Base-by-base conservation (phyloP, 2,329 filamentous ascomycete species). In the Magnaporthiopsis incrustans region DNA sequence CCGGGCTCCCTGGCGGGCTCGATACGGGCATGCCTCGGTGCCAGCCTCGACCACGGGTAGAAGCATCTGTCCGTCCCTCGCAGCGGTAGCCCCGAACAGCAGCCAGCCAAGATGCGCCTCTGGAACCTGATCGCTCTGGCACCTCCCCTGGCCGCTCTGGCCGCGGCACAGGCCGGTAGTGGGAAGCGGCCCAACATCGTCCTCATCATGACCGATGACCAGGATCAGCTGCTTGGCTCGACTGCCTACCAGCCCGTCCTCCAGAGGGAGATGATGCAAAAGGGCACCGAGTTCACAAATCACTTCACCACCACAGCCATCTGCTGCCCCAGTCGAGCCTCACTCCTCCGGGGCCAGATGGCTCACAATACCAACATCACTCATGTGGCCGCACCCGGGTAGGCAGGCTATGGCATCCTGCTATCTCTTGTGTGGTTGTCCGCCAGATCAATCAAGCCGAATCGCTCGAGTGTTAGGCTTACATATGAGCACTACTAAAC, bases 301-400 rank as follows among this genome's bases (percentile, higher is more conserved):
- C 88, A 91, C 68, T 90, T 85, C 64, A 88, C 85, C 68, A 90
- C 88, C 0, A 84, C 86, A 0, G 79, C 88, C 0, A 72, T 89
- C 0, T 90, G 88, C 71, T 90, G 88, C 68, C 88, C 88, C 0
- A 86, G 87, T 0, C 79, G 88, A 2, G 88, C 88, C 2, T 84
- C 81, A 15, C 73, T 90, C 1, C 85, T 82, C 81, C 89, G 88
- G 0, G 88, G 88, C 0, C 85, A 83, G 69, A 81, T 84, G 11
- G 85, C 87, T 0, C 88, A 91, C 68, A 90, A 89, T 67, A 89
- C 87, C 0, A 90, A 90, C 67, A 85, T 90, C 1, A 90, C 88
- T 22, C 44, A 53, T 14, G 44, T 53, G 18, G 7, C 44, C 22
- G 44, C 44, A 25, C 22, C 18, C 7, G 44, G 77, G 77, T 12